Evolutionary conservation across 1,139 yeast genomes (phyloP).

Genomic region (Waltiozyma sp.): DNA sequence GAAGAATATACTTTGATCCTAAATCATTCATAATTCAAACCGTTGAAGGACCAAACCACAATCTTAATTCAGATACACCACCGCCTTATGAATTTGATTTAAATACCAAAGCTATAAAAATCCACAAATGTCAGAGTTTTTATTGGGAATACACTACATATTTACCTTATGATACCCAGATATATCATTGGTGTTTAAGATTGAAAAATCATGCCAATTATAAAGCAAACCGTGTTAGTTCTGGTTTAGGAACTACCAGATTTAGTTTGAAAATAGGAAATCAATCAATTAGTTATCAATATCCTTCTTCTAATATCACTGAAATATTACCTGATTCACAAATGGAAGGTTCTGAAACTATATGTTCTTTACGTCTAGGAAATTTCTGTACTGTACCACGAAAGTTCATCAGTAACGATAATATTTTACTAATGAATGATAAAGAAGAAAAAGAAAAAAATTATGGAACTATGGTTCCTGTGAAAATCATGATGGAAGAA

Average conservation of each 20-base stretch:
- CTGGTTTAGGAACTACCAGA: background rate
- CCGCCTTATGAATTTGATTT: background rate
- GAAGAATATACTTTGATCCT: background rate
- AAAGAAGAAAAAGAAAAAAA: background rate
- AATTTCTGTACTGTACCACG: background rate
- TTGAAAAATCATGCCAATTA: background rate
- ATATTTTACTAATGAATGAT: background rate
- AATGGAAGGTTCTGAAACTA: background rate
- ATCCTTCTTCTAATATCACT: background rate
- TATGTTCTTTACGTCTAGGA: background rate
- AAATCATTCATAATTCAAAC: background rate
- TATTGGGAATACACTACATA: background rate
- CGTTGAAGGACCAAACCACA: background rate
- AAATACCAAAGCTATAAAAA: background rate
- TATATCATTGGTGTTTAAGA: background rate
- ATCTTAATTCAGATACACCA: background rate
- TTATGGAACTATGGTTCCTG: background rate
- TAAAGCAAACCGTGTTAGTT: background rate
- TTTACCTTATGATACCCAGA: background rate
- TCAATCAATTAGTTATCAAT: background rate
- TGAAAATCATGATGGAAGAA: background rate
- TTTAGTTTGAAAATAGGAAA: background rate
- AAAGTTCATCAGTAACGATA: background rate
- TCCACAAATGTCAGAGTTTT: background rate
- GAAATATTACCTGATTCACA: background rate